phyloP scores from a whole-genome alignment of 352 stramenopile species.

The Phytophthora pluvialis region DNA sequence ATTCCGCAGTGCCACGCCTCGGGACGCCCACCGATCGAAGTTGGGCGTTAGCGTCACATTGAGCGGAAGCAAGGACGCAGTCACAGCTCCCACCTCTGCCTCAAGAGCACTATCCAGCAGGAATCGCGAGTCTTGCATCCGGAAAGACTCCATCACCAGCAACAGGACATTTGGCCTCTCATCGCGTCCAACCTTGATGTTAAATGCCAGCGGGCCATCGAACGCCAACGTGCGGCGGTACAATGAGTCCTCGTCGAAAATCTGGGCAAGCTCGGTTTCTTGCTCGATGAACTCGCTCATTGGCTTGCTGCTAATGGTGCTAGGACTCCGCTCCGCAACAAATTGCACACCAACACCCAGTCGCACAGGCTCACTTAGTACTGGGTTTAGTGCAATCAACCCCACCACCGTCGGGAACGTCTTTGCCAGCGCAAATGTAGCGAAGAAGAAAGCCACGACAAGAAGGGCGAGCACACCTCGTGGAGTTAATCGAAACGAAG shows the following conservation, averaged over 20 bases:
- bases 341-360: slow-evolving; percentile 35
- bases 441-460: slow-evolving; percentile 24
- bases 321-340: slow-evolving; percentile 22
- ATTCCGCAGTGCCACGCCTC: slow-evolving; percentile 59
- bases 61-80: slow-evolving; percentile 36
- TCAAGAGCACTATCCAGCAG: slow-evolving; percentile 31
- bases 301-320: slow-evolving; percentile 19
- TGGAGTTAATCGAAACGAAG: slow-evolving; percentile 32
- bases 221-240: slow-evolving; percentile 58
- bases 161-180: slow-evolving; percentile 70
- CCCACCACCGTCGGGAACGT: slow-evolving; percentile 54
- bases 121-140: slow-evolving; percentile 62
- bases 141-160: slow-evolving; percentile 73
- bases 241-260: slow-evolving; percentile 51
- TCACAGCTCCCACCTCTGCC: slow-evolving; percentile 35
- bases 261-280: slow-evolving; percentile 46
- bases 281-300: slow-evolving; percentile 56
- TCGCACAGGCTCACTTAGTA: slow-evolving; percentile 55
- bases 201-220: slow-evolving; percentile 58
- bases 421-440: slow-evolving; percentile 40
- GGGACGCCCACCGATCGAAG: slow-evolving; percentile 63
- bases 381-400: slow-evolving; percentile 60
- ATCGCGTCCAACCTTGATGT: slow-evolving; percentile 42
- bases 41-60: slow-evolving; percentile 69
- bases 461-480: slow-evolving; percentile 23